Percentiles rank a stretch among this genome's conserved stretches.
Evolutionary conservation across 352 stramenopile genomes (phyloP).

Genomic region (Globisporangium middletonii): DNA sequence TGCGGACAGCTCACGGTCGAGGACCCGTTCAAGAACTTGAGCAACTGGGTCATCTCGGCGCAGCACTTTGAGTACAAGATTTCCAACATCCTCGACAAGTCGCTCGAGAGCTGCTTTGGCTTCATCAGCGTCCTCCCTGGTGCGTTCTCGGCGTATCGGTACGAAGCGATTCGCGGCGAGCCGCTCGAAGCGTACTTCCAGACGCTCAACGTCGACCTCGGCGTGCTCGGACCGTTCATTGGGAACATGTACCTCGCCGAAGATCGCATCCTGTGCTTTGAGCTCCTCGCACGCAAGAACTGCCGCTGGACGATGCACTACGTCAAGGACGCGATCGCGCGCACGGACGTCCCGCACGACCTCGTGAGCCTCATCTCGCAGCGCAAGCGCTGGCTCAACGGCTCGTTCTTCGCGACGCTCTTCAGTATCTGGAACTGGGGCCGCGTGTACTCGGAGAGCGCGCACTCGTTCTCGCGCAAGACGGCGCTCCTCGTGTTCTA

Average conservation of each 20-base stretch:
- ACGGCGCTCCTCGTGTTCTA: constrained; percentile 65
- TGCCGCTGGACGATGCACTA: constrained; percentile 88
- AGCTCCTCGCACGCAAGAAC: constrained; percentile 74
- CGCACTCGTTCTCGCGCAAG: constrained; percentile 70
- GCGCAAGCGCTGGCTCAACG: constrained; percentile 85
- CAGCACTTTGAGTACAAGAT: constrained; percentile 91
- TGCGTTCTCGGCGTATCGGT: constrained; percentile 81
- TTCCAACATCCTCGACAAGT: constrained; percentile 86
- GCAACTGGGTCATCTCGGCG: constrained; percentile 83
- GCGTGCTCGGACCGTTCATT: constrained; percentile 74
- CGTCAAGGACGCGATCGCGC: constrained; percentile 74
- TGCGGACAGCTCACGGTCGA: constrained; percentile 81
- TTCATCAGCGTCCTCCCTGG: constrained; percentile 85
- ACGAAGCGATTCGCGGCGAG: constrained; percentile 73
- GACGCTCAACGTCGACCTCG: constrained; percentile 73
- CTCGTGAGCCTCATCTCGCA: constrained; percentile 81
- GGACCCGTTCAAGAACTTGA: constrained; percentile 76
- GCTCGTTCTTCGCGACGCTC: constrained; percentile 82
- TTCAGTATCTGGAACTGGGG: constrained; percentile 86
- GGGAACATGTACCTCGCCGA: constrained; percentile 89
- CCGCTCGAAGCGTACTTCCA: constrained; percentile 84
- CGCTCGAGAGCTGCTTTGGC: constrained; percentile 80
- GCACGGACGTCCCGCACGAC: constrained; percentile 78
- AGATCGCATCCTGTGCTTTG: constrained; percentile 82
- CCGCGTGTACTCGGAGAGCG: constrained; percentile 77